Percentiles rank a stretch among this genome's conserved stretches.
Conservation (phyloP, 768 basidiomycete species). For the Trametes meyenii region DNA sequence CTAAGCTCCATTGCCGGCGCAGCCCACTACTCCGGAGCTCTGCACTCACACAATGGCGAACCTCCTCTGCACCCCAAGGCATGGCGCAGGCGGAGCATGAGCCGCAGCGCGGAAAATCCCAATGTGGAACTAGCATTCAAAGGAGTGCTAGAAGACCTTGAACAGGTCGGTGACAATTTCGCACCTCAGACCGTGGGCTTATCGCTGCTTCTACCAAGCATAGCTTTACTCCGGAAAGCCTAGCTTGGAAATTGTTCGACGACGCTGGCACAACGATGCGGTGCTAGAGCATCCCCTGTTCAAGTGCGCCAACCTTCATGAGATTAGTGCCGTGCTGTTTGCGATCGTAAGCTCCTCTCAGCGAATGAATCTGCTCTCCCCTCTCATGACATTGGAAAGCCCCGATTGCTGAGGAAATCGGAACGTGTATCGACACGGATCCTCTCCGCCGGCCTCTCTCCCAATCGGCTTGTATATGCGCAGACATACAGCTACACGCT, state of each 20-base stretch:
- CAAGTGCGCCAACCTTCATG: conserved; percentile 50
- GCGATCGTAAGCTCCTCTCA: conserved; percentile 48
- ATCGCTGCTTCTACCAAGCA: background rate
- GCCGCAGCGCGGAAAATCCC: conserved; percentile 22
- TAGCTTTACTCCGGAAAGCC: conserved; percentile 57
- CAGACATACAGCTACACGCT: conserved; percentile 65
- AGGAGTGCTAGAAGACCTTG: conserved; percentile 57
- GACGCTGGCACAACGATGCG: conserved; percentile 57
- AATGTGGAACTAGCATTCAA: conserved; percentile 36
- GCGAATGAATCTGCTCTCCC: background rate
- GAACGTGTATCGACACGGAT: conserved; percentile 54
- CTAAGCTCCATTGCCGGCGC: conserved; percentile 62
- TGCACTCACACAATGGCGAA: conserved; percentile 9
- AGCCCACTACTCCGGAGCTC: conserved; percentile 61
- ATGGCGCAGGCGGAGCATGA: conserved; percentile 11
- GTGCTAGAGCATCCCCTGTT: conserved; percentile 60
- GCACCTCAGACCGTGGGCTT: background rate
- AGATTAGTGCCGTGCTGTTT: conserved; percentile 43
- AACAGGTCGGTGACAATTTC: conserved; percentile 39
- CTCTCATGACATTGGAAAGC: conserved; percentile 36
- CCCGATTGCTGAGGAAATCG: conserved; percentile 56
- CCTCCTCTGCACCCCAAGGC: conserved; percentile 8
- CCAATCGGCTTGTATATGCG: conserved; percentile 61
- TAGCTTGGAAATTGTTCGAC: conserved; percentile 52
- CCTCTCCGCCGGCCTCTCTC: conserved; percentile 58